These are phyloP conservation scores for Delitschia confertaspora DNA, from an alignment of 495 filamentous ascomycete genomes.

Conservation along the genomic window DNA sequence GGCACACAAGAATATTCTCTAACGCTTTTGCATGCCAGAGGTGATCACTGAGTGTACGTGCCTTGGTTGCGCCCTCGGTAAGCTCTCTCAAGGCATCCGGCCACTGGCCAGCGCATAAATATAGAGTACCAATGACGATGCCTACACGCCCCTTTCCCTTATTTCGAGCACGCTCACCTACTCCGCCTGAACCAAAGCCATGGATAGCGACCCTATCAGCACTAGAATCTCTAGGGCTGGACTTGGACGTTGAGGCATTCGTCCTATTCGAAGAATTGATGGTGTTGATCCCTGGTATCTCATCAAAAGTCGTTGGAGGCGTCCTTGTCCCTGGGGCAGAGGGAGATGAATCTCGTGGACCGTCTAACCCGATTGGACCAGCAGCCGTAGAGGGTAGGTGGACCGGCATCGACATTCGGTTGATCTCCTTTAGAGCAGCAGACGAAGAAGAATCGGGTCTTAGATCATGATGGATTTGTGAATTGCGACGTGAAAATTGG, in stretches of 20 bases:
- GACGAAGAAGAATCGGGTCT: slow-evolving; percentile 45
- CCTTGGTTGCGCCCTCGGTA: slow-evolving; percentile 64
- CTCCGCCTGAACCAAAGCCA: slow-evolving; percentile 65
- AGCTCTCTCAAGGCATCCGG: slow-evolving; percentile 81
- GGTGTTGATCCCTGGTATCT: slow-evolving; percentile 44
- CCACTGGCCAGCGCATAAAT: slow-evolving; percentile 83
- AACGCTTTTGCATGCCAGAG: slow-evolving; percentile 95
- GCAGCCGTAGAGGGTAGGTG: slow-evolving; percentile 42
- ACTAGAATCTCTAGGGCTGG: slow-evolving; percentile 41
- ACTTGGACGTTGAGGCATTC: slow-evolving; percentile 24
- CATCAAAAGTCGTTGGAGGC: slow-evolving; percentile 64
- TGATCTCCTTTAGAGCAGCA: slow-evolving; percentile 39
- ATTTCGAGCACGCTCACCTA: slow-evolving; percentile 67
- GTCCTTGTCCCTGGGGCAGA: slow-evolving; percentile 39
- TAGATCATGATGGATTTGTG: slow-evolving; percentile 38
- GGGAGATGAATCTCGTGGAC: slow-evolving; percentile 43
- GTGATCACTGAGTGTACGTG: slow-evolving; percentile 77
- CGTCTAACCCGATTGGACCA: slow-evolving; percentile 38
- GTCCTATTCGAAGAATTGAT: slow-evolving; percentile 6
- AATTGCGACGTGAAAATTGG: slow-evolving; percentile 42
- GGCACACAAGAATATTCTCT: slow-evolving; percentile 71
- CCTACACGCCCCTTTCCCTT: slow-evolving; percentile 74
- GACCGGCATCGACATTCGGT: slow-evolving; percentile 75
- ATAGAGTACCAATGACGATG: slow-evolving; percentile 75
- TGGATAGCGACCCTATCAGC: slow-evolving; percentile 76